Evolutionary conservation across 352 stramenopile species (phyloP).

Genomic region (Peronospora belbahrii): DNA sequence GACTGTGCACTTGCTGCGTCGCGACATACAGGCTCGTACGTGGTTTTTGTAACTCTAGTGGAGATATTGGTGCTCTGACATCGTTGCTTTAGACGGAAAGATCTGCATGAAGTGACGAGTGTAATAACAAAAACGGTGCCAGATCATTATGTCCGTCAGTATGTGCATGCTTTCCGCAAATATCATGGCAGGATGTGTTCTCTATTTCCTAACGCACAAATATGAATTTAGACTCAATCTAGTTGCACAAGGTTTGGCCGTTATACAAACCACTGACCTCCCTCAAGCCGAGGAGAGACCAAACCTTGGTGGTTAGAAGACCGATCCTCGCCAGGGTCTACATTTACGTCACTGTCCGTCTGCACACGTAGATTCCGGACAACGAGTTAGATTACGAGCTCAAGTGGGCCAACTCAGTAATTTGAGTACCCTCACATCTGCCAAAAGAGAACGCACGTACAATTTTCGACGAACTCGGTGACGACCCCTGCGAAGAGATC

Average conservation of each 20-base stretch:
- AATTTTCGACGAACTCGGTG: slow-evolving; percentile 5
- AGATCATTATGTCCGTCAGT: slow-evolving; percentile 1
- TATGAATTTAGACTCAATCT: slow-evolving; percentile 12
- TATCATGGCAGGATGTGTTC: slow-evolving; percentile 4
- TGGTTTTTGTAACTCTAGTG: slow-evolving; percentile 12
- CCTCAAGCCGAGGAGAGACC: slow-evolving; percentile 18
- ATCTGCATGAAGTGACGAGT: slow-evolving; percentile 9
- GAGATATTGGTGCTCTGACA: slow-evolving; percentile 22
- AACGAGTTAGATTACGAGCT: slow-evolving; percentile 11
- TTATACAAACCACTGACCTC: slow-evolving; percentile 24
- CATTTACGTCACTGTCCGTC: slow-evolving; percentile 6
- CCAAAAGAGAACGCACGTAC: slow-evolving; percentile 17
- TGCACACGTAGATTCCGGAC: slow-evolving; percentile 7
- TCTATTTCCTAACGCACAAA: slow-evolving; percentile 22
- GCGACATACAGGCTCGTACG: slow-evolving; percentile 20
- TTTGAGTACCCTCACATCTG: slow-evolving; percentile 4
- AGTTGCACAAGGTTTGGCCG: slow-evolving; percentile 2
- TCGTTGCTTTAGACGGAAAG: slow-evolving; percentile 7
- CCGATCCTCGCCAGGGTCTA: slow-evolving; percentile 6
- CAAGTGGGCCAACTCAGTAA: not conserved
- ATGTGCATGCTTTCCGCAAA: not conserved
- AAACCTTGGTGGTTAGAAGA: slow-evolving; percentile 9
- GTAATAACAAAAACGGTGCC: slow-evolving; percentile 15
- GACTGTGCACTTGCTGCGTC: slow-evolving; percentile 15
- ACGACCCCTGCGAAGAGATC: not conserved